Conservation (phyloP, 2,329 filamentous ascomycete species). For the Grosmannia huntii region DNA sequence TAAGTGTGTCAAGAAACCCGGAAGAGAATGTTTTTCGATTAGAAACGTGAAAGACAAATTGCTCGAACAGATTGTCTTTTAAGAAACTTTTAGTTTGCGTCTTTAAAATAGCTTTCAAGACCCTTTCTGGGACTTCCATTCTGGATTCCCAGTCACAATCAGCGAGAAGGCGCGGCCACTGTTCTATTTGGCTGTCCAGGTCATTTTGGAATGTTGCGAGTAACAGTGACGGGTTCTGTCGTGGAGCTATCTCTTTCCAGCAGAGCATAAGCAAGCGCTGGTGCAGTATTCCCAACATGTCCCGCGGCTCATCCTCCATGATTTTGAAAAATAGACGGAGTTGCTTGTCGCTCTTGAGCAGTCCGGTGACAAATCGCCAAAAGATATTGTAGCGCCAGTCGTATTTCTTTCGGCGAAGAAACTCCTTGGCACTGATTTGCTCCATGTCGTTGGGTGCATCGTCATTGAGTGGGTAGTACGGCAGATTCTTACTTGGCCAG, state of each 20-base stretch:
- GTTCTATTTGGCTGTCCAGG: background rate
- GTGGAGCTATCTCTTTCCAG: background rate
- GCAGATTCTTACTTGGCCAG: constrained; percentile 12
- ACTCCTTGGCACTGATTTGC: too few relatives aligned
- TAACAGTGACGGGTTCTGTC: background rate
- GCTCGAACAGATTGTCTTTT: too few relatives aligned
- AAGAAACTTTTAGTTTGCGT: too few relatives aligned
- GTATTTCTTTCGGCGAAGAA: too few relatives aligned
- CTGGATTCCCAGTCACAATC: background rate
- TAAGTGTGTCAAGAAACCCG: too few relatives aligned
- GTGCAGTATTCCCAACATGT: background rate
- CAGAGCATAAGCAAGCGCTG: background rate
- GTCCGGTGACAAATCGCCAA: too few relatives aligned
- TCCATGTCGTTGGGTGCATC: too few relatives aligned
- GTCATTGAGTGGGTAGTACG: too few relatives aligned
- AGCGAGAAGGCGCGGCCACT: background rate
- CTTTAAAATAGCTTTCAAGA: background rate
- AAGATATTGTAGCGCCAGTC: too few relatives aligned
- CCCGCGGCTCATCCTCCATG: background rate
- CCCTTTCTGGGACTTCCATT: background rate
- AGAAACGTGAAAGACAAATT: too few relatives aligned
- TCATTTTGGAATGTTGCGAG: background rate
- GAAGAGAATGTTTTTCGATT: too few relatives aligned
- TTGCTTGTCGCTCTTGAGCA: too few relatives aligned
- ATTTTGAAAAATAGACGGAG: background rate